phyloP scores from a whole-genome alignment of 441 rosid genomes.

The Jatropha multifida region DNA sequence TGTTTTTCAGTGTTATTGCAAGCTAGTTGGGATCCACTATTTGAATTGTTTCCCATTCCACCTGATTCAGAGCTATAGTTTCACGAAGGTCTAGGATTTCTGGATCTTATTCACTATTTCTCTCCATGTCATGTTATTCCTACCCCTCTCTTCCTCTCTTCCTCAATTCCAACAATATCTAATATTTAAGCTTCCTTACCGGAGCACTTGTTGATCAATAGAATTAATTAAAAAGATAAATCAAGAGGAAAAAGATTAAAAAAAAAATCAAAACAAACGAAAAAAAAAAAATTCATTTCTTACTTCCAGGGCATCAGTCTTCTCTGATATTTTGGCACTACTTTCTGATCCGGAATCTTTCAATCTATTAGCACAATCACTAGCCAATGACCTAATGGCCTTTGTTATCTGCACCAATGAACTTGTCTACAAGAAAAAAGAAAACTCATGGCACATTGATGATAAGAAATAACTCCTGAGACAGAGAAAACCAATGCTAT shows the following conservation, averaged over 20 bases:
- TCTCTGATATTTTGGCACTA: conserved; percentile 50
- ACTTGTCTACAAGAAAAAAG: conserved; percentile 50
- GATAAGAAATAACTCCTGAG: not conserved
- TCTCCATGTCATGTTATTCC: not conserved
- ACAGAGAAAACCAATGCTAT: conserved; percentile 13
- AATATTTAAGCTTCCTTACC: not conserved
- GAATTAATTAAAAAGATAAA: conserved; percentile 4
- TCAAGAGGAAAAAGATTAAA: not conserved
- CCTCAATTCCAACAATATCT: not conserved
- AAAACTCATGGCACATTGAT: not conserved
- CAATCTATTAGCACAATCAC: conserved; percentile 48
- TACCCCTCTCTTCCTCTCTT: not conserved
- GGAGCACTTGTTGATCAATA: not conserved
- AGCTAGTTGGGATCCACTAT: not conserved
- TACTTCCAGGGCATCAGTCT: conserved; percentile 86
- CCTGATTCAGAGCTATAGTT: not conserved
- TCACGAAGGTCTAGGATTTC: not conserved
- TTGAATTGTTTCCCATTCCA: not conserved
- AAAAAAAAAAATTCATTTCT: not conserved
- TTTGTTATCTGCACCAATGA: conserved; percentile 79
- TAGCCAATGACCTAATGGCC: conserved; percentile 50
- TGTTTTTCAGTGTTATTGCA: not conserved
- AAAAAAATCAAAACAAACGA: no score
- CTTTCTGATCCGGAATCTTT: conserved; percentile 51
- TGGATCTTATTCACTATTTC: not conserved